Percentiles rank a stretch among this genome's conserved stretches.
phyloP scores from a whole-genome alignment of 768 basidiomycete species.

The Suillus lakei region DNA sequence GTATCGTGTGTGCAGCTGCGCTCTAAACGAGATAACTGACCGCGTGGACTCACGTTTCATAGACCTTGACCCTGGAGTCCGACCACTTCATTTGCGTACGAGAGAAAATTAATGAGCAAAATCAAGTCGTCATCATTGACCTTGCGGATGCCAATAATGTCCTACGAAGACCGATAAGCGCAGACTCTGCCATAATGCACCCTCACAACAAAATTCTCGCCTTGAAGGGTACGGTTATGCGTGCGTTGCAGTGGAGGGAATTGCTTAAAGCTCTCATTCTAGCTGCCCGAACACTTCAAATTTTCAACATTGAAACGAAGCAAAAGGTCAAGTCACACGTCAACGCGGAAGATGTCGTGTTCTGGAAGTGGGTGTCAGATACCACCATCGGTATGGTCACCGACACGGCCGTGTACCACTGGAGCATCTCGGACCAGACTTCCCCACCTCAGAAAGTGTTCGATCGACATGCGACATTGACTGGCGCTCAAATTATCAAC shows the following conservation, averaged over 20 bases:
- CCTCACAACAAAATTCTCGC: constrained; percentile 96
- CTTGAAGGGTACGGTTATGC: constrained; percentile 66
- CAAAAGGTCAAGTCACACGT: constrained; percentile 96
- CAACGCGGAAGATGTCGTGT: constrained; percentile 92
- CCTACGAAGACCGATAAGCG: constrained; percentile 91
- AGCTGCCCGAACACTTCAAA: constrained; percentile 95
- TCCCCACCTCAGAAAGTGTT: constrained; percentile 91
- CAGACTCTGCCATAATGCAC: constrained; percentile 99
- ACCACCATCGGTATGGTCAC: constrained; percentile 95
- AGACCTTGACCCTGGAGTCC: constrained; percentile 95
- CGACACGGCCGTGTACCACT: constrained; percentile 91
- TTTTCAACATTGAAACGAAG: constrained; percentile 98
- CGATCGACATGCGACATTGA: constrained; percentile 93
- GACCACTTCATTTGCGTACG: constrained; percentile 99
- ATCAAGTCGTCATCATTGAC: constrained; percentile 99
- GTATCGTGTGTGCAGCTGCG: constrained; percentile 7
- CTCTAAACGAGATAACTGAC: not conserved
- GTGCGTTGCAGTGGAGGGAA: not conserved
- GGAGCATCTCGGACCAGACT: constrained; percentile 77
- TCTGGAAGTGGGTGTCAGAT: constrained; percentile 99
- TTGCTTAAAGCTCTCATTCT: constrained; percentile 18
- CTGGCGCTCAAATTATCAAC: constrained; percentile 97
- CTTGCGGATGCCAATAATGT: constrained; percentile 97
- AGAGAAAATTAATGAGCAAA: constrained; percentile 92
- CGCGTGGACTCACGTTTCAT: constrained; percentile 10